Base-by-base conservation (phyloP, 345 rosid genomes). In the Anacardium occidentale region DNA sequence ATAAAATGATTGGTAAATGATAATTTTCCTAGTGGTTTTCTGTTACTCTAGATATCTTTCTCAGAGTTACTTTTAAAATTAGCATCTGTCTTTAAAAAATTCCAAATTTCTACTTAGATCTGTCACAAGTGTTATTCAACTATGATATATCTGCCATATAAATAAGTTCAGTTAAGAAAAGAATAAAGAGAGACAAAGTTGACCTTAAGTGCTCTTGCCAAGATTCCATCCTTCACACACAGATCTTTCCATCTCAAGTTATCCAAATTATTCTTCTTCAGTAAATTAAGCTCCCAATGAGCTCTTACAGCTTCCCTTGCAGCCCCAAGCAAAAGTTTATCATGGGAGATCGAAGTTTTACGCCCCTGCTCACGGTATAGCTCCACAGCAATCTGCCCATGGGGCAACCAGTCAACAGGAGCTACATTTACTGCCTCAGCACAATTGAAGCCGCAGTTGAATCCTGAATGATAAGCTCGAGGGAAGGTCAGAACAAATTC, bases 371-470 rank as follows among this genome's bases (percentile, higher is more conserved):
- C 88, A 42, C 92, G 80, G 77, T 96, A 96, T 62, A 90, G 82
- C 82, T 93, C 97, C 71, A 91, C 84, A 67, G 99, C 97, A 81
- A 80, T 83, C 85, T 90, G 97, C 58, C 99, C 99, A 82, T 96
- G 98, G 45, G 98, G 95, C 74, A 93, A 79, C 99, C 99, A 96
- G 75, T 96, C 99, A 76, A 93, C 93, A 54, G 99, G 99, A 63
- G 99, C 99, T 54, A 93, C 96, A 81, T 96, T 96, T 47, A 96
- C 99, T 52, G 99, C 99, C 84, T 96, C 99, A 0, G 98, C 99
- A 76, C 97, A 96, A 76, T 96, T 96, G 83, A 96, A 96, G 64
- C 99, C 99, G 75, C 80, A 80, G 71, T 93, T 96, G 78, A 96
- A 96, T 69, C 99, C 99, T 4, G 99, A 83, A 90, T 96, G 98